Evolutionary conservation across 2,329 filamentous ascomycete genomes (phyloP).

Genomic region (Ophiocordyceps australis): DNA sequence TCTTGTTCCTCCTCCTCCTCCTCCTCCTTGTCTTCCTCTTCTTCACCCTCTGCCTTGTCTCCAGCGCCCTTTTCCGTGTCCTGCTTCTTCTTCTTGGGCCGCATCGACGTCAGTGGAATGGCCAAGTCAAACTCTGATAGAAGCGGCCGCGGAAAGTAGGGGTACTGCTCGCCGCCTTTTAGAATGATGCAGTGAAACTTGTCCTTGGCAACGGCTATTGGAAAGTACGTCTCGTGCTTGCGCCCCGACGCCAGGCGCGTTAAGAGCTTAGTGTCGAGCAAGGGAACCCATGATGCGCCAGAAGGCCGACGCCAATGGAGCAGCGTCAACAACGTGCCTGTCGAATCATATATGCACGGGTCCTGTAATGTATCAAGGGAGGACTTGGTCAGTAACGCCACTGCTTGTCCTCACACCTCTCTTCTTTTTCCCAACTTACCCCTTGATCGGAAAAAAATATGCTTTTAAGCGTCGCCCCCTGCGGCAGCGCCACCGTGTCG

Average conservation of each 20-base stretch:
- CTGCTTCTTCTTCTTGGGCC: slow-evolving; percentile 11
- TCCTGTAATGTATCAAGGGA: too few species aligned
- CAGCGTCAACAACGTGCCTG: slow-evolving; percentile 71
- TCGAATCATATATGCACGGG: slow-evolving; percentile 89
- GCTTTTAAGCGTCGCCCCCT: slow-evolving; percentile 53
- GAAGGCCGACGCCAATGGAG: slow-evolving; percentile 79
- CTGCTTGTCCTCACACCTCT: too few species aligned
- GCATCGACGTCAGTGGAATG: slow-evolving; percentile 52
- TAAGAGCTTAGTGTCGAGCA: slow-evolving; percentile 76
- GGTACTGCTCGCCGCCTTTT: slow-evolving; percentile 84
- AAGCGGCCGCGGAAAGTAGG: slow-evolving; percentile 78
- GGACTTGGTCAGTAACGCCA: slow-evolving; percentile 1
- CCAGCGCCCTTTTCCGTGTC: slow-evolving; percentile 10
- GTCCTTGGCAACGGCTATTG: slow-evolving; percentile 76
- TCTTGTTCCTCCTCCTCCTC: slow-evolving; percentile 8
- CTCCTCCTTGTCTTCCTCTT: slow-evolving; percentile 11
- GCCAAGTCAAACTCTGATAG: slow-evolving; percentile 89
- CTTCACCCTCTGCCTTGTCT: slow-evolving; percentile 13
- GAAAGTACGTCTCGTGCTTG: slow-evolving; percentile 86
- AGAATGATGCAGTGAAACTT: slow-evolving; percentile 98
- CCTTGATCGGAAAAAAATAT: slow-evolving; percentile 87
- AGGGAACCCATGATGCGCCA: slow-evolving; percentile 77
- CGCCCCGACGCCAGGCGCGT: slow-evolving; percentile 67
- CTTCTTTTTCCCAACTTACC: slow-evolving; percentile 26
- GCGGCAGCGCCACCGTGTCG: slow-evolving; percentile 71